Percentiles rank a stretch among this genome's conserved stretches.
These are phyloP conservation scores for Chaetomiaceae sp. DNA, from an alignment of 2,329 filamentous ascomycete genomes.

Conservation along the genomic window DNA sequence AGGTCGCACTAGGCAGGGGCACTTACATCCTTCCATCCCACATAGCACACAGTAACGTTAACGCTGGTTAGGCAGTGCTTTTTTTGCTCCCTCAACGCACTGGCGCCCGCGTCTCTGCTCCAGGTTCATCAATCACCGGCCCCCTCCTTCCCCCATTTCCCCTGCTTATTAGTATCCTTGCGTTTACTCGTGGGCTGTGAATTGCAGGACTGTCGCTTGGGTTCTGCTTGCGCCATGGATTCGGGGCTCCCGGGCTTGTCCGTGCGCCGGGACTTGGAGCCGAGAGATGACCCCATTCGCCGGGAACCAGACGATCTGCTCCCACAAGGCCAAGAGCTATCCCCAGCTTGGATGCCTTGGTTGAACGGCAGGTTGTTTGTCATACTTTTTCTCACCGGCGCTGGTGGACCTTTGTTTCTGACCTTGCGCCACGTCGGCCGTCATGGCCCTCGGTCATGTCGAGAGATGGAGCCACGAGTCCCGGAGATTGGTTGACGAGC, in stretches of 20 bases:
- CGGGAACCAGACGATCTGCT: background rate
- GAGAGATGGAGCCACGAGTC: too few species aligned
- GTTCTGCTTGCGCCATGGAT: background rate
- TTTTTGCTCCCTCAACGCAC: too few species aligned
- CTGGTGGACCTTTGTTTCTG: too few species aligned
- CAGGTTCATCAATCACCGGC: too few species aligned
- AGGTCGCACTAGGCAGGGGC: conserved; percentile 9
- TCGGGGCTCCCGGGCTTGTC: background rate
- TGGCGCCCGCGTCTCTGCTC: too few species aligned
- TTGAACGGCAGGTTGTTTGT: background rate
- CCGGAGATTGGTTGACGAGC: too few species aligned
- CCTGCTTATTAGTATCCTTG: background rate
- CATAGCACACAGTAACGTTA: too few species aligned
- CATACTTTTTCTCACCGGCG: too few species aligned
- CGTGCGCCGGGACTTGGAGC: background rate
- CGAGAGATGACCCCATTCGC: background rate
- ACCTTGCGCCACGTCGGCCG: too few species aligned
- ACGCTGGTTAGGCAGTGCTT: too few species aligned
- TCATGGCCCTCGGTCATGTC: too few species aligned
- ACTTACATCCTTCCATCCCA: background rate
- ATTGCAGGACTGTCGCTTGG: background rate
- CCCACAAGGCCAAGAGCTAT: background rate
- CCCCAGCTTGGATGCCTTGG: background rate
- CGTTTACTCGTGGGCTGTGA: too few species aligned
- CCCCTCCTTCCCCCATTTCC: background rate